These are phyloP conservation scores for Rhinocladiella similis DNA, from an alignment of 2,329 filamentous ascomycete genomes.

Conservation along the genomic window DNA sequence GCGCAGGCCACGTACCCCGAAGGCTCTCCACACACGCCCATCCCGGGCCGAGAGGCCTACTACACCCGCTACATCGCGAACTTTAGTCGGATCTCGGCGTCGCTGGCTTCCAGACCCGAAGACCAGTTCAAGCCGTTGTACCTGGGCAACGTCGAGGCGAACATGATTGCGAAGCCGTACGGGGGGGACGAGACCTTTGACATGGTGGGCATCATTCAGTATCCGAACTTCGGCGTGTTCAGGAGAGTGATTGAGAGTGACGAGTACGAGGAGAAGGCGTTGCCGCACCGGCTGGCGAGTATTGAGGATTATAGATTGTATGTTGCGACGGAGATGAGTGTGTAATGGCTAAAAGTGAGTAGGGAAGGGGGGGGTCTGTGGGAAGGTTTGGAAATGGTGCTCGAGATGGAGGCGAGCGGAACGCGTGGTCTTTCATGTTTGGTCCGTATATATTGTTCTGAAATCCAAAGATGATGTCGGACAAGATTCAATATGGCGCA, in stretches of 20 bases:
- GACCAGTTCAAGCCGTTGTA: slow-evolving; percentile 1
- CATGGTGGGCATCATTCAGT: neutral
- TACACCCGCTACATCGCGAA: neutral
- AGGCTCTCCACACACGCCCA: neutral
- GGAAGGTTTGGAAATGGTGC: no score
- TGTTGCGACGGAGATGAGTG: neutral
- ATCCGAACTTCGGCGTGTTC: neutral
- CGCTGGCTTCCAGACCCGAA: neutral
- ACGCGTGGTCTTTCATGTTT: no score
- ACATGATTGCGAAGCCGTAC: neutral
- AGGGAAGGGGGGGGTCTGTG: no score
- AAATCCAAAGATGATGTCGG: no score
- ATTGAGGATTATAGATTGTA: slow-evolving; percentile 1
- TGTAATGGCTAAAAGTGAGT: neutral
- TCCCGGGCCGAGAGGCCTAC: slow-evolving; percentile 1
- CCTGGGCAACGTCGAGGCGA: neutral
- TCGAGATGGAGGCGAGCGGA: no score
- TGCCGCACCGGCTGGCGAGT: neutral
- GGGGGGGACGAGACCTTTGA: slow-evolving; percentile 1
- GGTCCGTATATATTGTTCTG: no score
- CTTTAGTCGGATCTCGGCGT: neutral
- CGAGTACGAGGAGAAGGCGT: neutral
- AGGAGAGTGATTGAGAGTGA: neutral
- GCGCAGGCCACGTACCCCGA: neutral
- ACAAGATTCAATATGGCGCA: no score